phyloP scores from a whole-genome alignment of 495 filamentous ascomycete genomes.

The Hypoxylon intermedium region DNA sequence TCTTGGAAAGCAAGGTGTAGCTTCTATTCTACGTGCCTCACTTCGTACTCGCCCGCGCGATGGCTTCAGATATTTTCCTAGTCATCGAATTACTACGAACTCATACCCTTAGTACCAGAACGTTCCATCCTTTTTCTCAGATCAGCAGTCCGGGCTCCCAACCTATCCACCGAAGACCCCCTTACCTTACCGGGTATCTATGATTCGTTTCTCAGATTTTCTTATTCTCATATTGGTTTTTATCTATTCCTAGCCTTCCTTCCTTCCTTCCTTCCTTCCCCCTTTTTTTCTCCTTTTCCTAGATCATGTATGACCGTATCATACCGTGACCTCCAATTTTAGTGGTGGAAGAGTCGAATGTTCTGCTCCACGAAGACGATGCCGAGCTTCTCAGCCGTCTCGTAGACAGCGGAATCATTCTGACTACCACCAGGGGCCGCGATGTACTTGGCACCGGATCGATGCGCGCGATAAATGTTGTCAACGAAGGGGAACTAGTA shows the following conservation, averaged over 20 bases:
- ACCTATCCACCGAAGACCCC: neutral
- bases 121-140: no score
- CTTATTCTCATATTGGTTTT: neutral
- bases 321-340: constrained; percentile 32
- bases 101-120: no score
- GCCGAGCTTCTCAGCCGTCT: constrained; percentile 89
- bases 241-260: no score
- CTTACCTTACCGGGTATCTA: constrained; percentile 21
- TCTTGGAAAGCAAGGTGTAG: no score
- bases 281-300: neutral
- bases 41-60: no score
- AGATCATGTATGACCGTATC: neutral
- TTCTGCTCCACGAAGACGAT: constrained; percentile 92
- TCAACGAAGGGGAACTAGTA: constrained; percentile 93
- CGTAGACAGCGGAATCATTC: constrained; percentile 86
- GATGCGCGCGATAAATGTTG: constrained; percentile 88
- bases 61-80: no score
- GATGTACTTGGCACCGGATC: constrained; percentile 93
- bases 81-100: no score
- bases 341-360: constrained; percentile 89
- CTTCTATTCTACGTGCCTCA: no score
- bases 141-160: neutral
- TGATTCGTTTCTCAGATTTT: constrained; percentile 15
- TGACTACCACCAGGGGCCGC: constrained; percentile 92
- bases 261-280: constrained; percentile 24